Base-by-base conservation (phyloP, 495 filamentous ascomycete species). In the Penicillium psychrofluorescens region DNA sequence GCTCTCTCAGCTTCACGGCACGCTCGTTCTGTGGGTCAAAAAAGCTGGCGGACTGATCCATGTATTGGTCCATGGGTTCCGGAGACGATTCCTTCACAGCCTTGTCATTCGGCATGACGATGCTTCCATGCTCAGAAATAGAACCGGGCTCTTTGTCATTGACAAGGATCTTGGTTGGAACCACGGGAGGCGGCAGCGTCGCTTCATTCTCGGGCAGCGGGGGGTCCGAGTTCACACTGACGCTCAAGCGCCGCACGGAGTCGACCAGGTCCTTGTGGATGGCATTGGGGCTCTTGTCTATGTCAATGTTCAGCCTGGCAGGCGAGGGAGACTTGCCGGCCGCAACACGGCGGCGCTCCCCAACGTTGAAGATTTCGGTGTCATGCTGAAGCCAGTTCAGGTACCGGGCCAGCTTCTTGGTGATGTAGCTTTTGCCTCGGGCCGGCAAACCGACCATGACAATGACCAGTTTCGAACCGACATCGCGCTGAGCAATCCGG, bases 381-480 rank as follows among this genome's bases (percentile, higher is more conserved):
- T 95, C 85, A 58, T 98, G 92, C 53, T 98, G 92, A 39, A 95
- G 81, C 92, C 92, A 98, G 43, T 94, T 90, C 15, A 98, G 69
- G 54, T 98, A 98, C 39, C 92, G 79, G 16, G 90, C 85, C 36
- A 98, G 75, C 71, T 98, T 98, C 74, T 95, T 96, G 42, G 91
- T 96, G 53, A 98, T 90, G 65, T 98, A 98, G 44, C 89, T 95
- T 67, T 98, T 98, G 42, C 92, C 92, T 48, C 92, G 71, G 1
- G 92, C 92, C 0, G 92, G 92, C 40, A 98, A 74, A 46, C 92
- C 92, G 38, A 98, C 92, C 92, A 98, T 98, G 55, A 97, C 84
- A 57, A 98, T 92, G 54, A 96, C 90, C 52, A 97, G 72, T 71
- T 98, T 98, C 12, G 91, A 81, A 15, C 89, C 92, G 38, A 98